These are phyloP conservation scores for Phytopythium helicoides DNA, from an alignment of 352 stramenopile genomes.

Conservation along the genomic window DNA sequence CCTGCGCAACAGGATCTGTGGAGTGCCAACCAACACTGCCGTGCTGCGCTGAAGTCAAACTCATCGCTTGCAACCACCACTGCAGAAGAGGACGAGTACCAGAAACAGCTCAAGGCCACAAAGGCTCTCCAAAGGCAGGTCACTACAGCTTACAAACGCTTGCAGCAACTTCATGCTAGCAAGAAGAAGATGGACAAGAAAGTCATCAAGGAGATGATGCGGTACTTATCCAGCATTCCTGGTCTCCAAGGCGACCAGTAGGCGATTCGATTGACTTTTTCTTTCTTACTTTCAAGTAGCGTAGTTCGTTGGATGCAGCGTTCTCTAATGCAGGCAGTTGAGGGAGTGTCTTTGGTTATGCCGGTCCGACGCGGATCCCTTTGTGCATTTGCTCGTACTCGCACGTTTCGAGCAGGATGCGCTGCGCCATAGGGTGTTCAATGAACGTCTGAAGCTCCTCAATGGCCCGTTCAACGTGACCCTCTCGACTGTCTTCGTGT, in stretches of 20 bases:
- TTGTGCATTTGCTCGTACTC: slow-evolving; percentile 57
- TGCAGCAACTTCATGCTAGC: slow-evolving; percentile 65
- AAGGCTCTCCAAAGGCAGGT: slow-evolving; percentile 48
- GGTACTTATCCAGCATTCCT: slow-evolving; percentile 71
- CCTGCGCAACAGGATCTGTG: slow-evolving; percentile 66
- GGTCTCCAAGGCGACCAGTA: slow-evolving; percentile 39
- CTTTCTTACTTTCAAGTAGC: too few species aligned
- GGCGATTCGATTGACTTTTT: slow-evolving; percentile 8
- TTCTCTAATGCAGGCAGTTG: not conserved
- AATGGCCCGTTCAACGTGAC: slow-evolving; percentile 67
- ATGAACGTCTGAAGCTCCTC: slow-evolving; percentile 77
- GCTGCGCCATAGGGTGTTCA: slow-evolving; percentile 61
- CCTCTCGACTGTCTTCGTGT: slow-evolving; percentile 56
- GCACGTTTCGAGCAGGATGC: slow-evolving; percentile 61
- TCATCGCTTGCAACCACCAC: slow-evolving; percentile 9
- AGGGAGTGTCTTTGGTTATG: slow-evolving; percentile 12
- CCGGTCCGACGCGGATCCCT: slow-evolving; percentile 72
- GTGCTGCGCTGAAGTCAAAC: slow-evolving; percentile 38
- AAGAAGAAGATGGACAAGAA: slow-evolving; percentile 84
- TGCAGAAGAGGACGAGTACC: not conserved
- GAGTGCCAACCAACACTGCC: slow-evolving; percentile 57
- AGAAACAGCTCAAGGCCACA: slow-evolving; percentile 17
- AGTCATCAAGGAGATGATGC: slow-evolving; percentile 82
- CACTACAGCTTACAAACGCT: slow-evolving; percentile 60
- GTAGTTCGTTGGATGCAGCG: not conserved